A percentile compares a stretch with the other conserved stretches of the same genome.
Conservation (phyloP, 2,329 filamentous ascomycete species). For the Lasiodiplodia hormozganensis region DNA sequence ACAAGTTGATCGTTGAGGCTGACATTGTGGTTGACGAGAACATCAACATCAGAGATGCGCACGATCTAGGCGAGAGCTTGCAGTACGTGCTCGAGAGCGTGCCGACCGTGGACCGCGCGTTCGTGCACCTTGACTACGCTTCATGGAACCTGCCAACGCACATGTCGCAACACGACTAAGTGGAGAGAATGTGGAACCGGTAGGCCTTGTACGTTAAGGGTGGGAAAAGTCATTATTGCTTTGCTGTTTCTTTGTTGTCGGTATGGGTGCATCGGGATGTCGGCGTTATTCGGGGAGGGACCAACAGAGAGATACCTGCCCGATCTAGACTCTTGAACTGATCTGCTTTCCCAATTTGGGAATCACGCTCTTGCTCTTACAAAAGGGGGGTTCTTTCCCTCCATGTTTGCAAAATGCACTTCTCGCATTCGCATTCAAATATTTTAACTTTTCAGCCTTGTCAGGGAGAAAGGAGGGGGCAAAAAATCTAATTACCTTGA, state of each 20-base stretch:
- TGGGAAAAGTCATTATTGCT: neutral
- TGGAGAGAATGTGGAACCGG: neutral
- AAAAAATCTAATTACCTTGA: slow-evolving; percentile 6
- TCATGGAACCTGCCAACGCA: slow-evolving; percentile 59
- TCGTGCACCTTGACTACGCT: slow-evolving; percentile 61
- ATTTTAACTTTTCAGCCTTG: neutral
- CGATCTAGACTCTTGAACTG: neutral
- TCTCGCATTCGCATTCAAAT: neutral
- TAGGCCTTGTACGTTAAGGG: neutral
- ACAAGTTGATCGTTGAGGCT: slow-evolving; percentile 83
- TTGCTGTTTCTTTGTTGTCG: neutral
- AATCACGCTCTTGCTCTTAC: neutral
- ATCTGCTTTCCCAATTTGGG: slow-evolving; percentile 5
- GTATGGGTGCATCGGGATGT: slow-evolving; percentile 1
- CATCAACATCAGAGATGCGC: slow-evolving; percentile 77
- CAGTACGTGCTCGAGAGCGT: slow-evolving; percentile 87
- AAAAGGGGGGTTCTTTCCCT: neutral
- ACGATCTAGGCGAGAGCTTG: slow-evolving; percentile 79
- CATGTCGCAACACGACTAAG: slow-evolving; percentile 54
- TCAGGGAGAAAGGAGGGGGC: neutral
- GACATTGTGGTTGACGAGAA: slow-evolving; percentile 83
- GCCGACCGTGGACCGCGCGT: slow-evolving; percentile 70
- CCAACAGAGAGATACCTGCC: slow-evolving; percentile 5
- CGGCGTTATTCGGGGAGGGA: slow-evolving; percentile 1
- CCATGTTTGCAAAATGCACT: neutral